Base-by-base conservation (phyloP, 2,329 filamentous ascomycete genomes). In the Ophiostoma piceae region DNA sequence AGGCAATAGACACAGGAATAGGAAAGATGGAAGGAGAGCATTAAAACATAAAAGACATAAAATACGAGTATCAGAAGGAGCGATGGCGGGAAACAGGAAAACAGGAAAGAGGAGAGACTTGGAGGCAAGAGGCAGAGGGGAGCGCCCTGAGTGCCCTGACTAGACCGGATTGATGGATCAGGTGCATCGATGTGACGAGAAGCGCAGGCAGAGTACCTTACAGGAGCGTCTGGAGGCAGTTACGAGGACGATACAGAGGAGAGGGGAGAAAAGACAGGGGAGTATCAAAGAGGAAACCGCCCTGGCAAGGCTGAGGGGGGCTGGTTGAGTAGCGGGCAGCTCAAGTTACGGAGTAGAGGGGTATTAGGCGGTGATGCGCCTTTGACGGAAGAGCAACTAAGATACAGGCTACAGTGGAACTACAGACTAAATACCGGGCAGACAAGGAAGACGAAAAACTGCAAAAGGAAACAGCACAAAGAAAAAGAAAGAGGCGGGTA, bases 81-180 rank as follows among this genome's bases (percentile, higher is more conserved):
- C 3, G 9, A 65, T 39, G 1, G 16, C 32, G 19, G 32, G 19
- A 65, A 65, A 39, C 19, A 39, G 62, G 62, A 65, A 65, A 65
- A 39, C 35, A 16, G 3, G 57, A 6, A 32, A 2, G 11, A 35
- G 29, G 2, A 64, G 19, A 64, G 32, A 64, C 35, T 35, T 35
- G 35, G 35, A 35, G 35, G 35, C 35, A 35, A 35, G 35, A 35
- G 8, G 35, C 8, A 35, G 35, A 39, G 35, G 62, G 62, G 37
- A 65, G 32, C 32, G 62, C 62, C 62, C 62, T 65, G 62, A 65
- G 62, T 65, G 62, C 62, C 62, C 62, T 65, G 62, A 65, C 62
- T 65, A 65, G 62, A 39, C 62, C 62, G 35, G 32, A 65, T 65
- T 65, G 62, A 65, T 65, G 62, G 62, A 39, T 37, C 62, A 65